These are phyloP conservation scores for Incumbomyces delicatus DNA, from an alignment of 2,329 filamentous ascomycete genomes.

Conservation along the genomic window DNA sequence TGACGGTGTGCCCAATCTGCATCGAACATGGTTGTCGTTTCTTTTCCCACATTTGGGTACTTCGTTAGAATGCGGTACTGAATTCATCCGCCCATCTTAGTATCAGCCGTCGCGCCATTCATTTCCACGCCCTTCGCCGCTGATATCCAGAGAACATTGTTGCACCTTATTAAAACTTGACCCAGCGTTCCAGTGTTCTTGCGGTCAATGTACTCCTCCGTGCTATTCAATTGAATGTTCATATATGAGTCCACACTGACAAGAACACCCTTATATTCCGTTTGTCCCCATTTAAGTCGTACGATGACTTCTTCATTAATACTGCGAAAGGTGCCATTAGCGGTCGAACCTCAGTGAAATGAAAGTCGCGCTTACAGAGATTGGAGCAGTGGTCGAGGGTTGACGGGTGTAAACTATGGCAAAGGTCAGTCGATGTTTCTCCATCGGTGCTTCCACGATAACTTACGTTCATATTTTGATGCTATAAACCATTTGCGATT, in stretches of 20 bases:
- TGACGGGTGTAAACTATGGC: constrained; percentile 73
- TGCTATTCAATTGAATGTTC: constrained; percentile 88
- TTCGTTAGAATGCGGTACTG: neutral
- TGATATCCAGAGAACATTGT: constrained; percentile 93
- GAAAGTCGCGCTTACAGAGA: constrained; percentile 51
- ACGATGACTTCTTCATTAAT: constrained; percentile 87
- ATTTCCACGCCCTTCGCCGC: constrained; percentile 43
- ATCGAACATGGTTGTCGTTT: too few relatives aligned
- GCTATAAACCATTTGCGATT: neutral
- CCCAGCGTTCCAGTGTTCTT: constrained; percentile 77
- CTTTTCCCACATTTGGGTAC: too few relatives aligned
- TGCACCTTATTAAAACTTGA: constrained; percentile 91
- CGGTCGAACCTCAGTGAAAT: neutral
- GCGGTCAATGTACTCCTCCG: constrained; percentile 84
- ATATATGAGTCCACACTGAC: constrained; percentile 96
- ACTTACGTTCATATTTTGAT: constrained; percentile 32
- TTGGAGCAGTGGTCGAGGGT: constrained; percentile 94
- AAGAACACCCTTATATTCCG: constrained; percentile 89
- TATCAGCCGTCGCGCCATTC: constrained; percentile 24
- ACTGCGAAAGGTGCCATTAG: constrained; percentile 32
- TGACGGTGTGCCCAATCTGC: too few relatives aligned
- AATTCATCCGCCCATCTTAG: constrained; percentile 21
- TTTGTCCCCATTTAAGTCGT: constrained; percentile 94
- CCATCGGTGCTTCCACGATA: too few relatives aligned
- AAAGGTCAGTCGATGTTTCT: constrained; percentile 15